Evolutionary conservation across 106 monocot species (phyloP), one percentile per base, ranked within the genome.

Genomic region (Apostasia shenzhenica): DNA sequence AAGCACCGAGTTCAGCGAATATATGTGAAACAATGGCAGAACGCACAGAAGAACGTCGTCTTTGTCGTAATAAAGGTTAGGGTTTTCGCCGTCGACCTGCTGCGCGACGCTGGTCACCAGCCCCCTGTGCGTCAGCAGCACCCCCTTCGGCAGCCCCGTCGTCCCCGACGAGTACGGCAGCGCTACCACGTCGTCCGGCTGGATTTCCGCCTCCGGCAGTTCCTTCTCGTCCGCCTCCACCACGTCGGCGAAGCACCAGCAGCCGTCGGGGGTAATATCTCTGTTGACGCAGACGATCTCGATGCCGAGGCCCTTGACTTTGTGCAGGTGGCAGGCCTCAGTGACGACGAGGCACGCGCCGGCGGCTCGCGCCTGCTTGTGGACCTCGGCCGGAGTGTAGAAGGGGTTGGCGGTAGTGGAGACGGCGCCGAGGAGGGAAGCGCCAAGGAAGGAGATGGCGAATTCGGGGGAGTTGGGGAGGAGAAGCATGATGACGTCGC

Each of bases 331-430:
- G 48, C 57, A 59, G 1, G 83, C 63, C 53, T 83, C 83, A 8
- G 90, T 90, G 52, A 90, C 54, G 63, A 86, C 54, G 12, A 84
- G 38, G 5, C 58, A 14, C 2, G 83, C 81, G 12, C 48, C 76
- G 60, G 79, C 56, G n/a, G 81, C 81, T 9, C 26, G 6, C 3
- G 81, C 86, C 58, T 90, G 90, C 78, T 86, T 90, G 58, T 67
- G 74, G 54, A 86, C 54, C 74, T 90, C 90, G 6, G 78, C 26
- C 0, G 86, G 14, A 5, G 90, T 90, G 86, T 83, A 79, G 75
- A 83, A 81, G 2, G 90, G 90, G 81, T 90, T 90, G 68, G 86
- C 86, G n/a, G 86, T 86, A 72, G 90, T 90, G 64, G 79, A 69
- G 52, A 60, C 59, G 55, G 86, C 86, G 39, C 90, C 90, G 56